phyloP scores from a whole-genome alignment of 805 yeast species.

The Candida boidinii region DNA sequence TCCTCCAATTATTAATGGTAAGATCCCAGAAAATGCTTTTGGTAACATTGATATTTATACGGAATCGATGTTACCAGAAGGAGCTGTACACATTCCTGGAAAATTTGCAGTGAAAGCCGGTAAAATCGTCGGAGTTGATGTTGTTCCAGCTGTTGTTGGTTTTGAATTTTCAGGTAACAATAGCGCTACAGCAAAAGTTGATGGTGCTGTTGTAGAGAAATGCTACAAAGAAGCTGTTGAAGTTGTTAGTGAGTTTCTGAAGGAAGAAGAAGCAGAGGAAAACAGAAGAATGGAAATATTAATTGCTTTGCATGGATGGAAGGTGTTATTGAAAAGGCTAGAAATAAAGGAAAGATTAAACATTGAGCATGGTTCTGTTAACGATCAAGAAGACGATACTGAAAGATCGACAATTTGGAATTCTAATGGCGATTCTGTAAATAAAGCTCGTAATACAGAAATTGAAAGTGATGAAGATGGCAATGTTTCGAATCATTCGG shows the following conservation, averaged over 20 bases:
- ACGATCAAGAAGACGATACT: conserved; percentile 14
- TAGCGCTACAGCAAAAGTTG: conserved; percentile 53
- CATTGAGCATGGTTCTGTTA: conserved; percentile 36
- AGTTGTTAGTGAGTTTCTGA: conserved; percentile 38
- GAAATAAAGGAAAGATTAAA: conserved; percentile 39
- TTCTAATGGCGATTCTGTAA: conserved; percentile 11
- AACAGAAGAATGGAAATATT: conserved; percentile 34
- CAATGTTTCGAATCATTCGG: conserved; percentile 12
- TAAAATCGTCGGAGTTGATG: conserved; percentile 58
- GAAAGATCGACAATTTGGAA: conserved; percentile 6
- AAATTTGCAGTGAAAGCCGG: conserved; percentile 65
- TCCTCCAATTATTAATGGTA: conserved; percentile 56
- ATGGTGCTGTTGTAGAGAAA: conserved; percentile 68
- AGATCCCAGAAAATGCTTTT: conserved; percentile 64
- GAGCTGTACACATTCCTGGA: conserved; percentile 54
- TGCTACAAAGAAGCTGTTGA: conserved; percentile 54
- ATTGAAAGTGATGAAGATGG: conserved; percentile 6
- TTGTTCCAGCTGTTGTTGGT: conserved; percentile 80
- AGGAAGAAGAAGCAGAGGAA: conserved; percentile 40
- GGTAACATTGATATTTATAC: conserved; percentile 81
- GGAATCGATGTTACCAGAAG: conserved; percentile 75
- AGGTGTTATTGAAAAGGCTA: conserved; percentile 39
- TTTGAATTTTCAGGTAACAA: conserved; percentile 54
- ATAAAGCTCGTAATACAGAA: conserved; percentile 4
- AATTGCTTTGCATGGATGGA: conserved; percentile 47